Base-by-base conservation (phyloP, 78 protist genomes). In the Diacronema lutheri region DNA sequence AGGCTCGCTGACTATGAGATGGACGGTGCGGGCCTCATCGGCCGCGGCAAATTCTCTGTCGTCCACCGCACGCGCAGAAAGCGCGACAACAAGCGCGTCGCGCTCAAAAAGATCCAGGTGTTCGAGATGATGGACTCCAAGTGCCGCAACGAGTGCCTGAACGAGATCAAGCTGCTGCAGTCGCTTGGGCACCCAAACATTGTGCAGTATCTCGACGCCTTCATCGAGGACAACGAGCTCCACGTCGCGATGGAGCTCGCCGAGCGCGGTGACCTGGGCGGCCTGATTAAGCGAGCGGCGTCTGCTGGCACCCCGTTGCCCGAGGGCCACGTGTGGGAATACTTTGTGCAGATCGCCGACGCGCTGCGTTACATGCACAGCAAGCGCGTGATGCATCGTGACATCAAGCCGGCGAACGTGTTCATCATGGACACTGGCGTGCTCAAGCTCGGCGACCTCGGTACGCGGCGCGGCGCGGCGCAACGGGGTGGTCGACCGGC, bases 401-500 rank as follows among this genome's bases (percentile, higher is more conserved):
- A 92, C 86, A 33, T 92, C 79, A 92, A 92, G 90, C 86, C 93
- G 33, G 68, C 60, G 40, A 92, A 92, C 81, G 82, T 92, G 29
- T 85, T 92, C 60, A 25, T 92, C 35, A 72, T 85, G 61, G 64
- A 5, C 9, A 4, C 25, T 41, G 14, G 12, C 50, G 1, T 20
- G 9, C 21, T 83, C 69, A 83, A 83, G 66, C 68, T 83, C 14
- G 87, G 87, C 26, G 87, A 83, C 78, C 78, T 83, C 33, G 87
- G 87, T 21, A 44, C 50, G 50, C 50, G n/a, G n/a, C n/a, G n/a
- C n/a, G n/a, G n/a, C n/a, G n/a, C n/a, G n/a, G n/a, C n/a, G n/a
- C n/a, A n/a, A n/a, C n/a, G n/a, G n/a, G n/a, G n/a, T n/a, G n/a
- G n/a, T n/a, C n/a, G n/a, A n/a, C n/a, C n/a, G n/a, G n/a, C n/a